Evolutionary conservation across 192 early-diverging fungal genomes (phyloP).

Genomic region (Lobosporangium transversale): DNA sequence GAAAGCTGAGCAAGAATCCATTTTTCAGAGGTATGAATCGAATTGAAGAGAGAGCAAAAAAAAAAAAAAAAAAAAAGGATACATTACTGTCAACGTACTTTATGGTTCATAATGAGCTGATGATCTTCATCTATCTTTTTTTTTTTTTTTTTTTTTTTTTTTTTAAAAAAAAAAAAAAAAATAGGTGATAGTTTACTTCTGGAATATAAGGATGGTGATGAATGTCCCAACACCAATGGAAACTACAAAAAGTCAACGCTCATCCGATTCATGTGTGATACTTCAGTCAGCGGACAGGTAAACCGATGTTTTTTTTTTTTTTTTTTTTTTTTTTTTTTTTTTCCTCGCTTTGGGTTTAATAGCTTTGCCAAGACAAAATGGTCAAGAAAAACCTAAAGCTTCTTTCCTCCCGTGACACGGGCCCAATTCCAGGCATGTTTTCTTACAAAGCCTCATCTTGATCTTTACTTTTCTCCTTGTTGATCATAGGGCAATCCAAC

Average conservation of each 20-base stretch:
- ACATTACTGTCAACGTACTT: too few species aligned
- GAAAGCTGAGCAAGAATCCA: constrained; percentile 35
- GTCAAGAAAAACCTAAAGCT: neutral
- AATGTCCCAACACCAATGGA: constrained; percentile 15
- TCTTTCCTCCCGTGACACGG: neutral
- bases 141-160: too few species aligned
- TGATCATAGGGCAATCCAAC: constrained; percentile 34
- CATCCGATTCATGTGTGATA: constrained; percentile 50
- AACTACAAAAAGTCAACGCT: constrained; percentile 27
- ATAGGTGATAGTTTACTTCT: constrained; percentile 45
- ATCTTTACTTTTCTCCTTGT: constrained; percentile 1
- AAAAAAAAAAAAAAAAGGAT: too few species aligned
- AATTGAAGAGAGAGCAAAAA: too few species aligned
- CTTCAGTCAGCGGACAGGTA: constrained; percentile 45
- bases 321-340: neutral
- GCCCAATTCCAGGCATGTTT: neutral
- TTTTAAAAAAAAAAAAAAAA: too few species aligned
- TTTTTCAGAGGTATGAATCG: constrained; percentile 49
- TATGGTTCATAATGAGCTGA: neutral
- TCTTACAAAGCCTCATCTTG: too few species aligned
- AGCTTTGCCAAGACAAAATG: too few species aligned
- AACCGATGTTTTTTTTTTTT: neutral
- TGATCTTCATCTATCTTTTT: neutral
- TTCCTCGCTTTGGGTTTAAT: neutral
- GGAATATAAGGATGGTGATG: constrained; percentile 33